These are phyloP conservation scores for Penicillium paradoxum DNA, from an alignment of 495 filamentous ascomycete species.

Conservation along the genomic window DNA sequence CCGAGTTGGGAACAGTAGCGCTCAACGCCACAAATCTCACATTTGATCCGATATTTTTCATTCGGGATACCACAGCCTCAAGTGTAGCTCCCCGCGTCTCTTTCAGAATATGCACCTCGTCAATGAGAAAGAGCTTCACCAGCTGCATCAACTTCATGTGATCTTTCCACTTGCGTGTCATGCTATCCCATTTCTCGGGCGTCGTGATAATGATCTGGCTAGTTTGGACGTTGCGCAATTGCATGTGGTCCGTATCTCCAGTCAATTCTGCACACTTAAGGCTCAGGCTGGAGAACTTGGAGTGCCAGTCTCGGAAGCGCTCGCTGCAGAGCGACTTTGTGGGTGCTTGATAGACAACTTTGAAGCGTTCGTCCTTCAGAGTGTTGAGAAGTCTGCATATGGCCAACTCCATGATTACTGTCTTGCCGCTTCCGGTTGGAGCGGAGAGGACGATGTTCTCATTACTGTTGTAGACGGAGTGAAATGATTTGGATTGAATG, in stretches of 20 bases:
- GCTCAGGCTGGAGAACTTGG: constrained; percentile 72
- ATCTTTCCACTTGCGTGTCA: constrained; percentile 94
- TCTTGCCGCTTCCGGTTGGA: constrained; percentile 94
- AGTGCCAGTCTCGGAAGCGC: constrained; percentile 75
- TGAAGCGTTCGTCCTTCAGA: constrained; percentile 65
- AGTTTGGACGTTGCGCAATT: constrained; percentile 68
- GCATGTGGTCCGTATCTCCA: constrained; percentile 76
- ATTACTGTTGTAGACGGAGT: constrained; percentile 61
- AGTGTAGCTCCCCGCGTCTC: constrained; percentile 84
- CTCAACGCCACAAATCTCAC: constrained; percentile 90
- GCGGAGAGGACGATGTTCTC: constrained; percentile 87
- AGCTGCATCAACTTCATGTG: constrained; percentile 77
- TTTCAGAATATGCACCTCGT: constrained; percentile 94
- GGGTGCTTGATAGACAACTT: constrained; percentile 92
- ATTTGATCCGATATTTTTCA: constrained; percentile 85
- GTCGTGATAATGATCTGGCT: constrained; percentile 94
- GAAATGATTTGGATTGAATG: constrained; percentile 85
- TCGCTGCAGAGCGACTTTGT: constrained; percentile 92
- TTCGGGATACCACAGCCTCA: constrained; percentile 93
- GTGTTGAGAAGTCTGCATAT: constrained; percentile 72
- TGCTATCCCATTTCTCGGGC: constrained; percentile 97
- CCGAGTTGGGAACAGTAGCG: constrained; percentile 89
- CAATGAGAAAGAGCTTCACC: constrained; percentile 88
- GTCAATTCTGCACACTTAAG: constrained; percentile 82
- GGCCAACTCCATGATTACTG: constrained; percentile 82